Base-by-base conservation (phyloP, 331 rosid genomes). In the Arachis monticola region DNA sequence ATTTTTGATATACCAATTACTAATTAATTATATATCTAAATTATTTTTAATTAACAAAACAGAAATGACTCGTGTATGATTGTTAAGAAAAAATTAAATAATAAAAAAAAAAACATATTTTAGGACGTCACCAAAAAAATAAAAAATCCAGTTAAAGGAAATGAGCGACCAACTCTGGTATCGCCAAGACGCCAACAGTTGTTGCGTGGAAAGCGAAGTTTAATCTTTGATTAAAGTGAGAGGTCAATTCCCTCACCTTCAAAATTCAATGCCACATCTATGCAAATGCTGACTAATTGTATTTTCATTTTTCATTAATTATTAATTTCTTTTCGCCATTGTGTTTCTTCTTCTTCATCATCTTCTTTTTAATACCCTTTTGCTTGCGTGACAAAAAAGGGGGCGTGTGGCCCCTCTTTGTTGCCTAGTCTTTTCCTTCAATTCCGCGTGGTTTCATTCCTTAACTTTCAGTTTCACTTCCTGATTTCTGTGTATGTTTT, bases 151-250 rank as follows among this genome's bases (percentile, higher is more conserved):
- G 22, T 17, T 17, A 17, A 17, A 17, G 22, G 22, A 17, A 17
- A 17, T 17, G 22, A 17, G 22, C 22, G 22, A 17, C 22, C 22
- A 17, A 17, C 22, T 17, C 22, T 17, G 22, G 22, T 17, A 17
- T 17, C 22, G 22, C 22, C 22, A 17, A 17, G 22, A 17, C 17
- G 55, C 57, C 57, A 3, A 7, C 76, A 44, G 74, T 69, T 75
- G 85, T 67, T 35, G 61, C 81, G 71, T 6, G 0, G 90, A 82
- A 82, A 87, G 84, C 84, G 64, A 81, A 79, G 80, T 59, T 82
- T n/a, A 50, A 75, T 81, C 77, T 64, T 6, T 60, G 8, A 76
- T 31, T 7, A 57, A 77, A 83, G 74, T 70, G 8, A 14, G 10
- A 78, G 69, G 82, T 76, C 86, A 76, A 83, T 73, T 64, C 70